A percentile compares a stretch with the other conserved stretches of the same genome.
phyloP scores from a whole-genome alignment of 2,329 filamentous ascomycete genomes.

The Orbilia quercus region DNA sequence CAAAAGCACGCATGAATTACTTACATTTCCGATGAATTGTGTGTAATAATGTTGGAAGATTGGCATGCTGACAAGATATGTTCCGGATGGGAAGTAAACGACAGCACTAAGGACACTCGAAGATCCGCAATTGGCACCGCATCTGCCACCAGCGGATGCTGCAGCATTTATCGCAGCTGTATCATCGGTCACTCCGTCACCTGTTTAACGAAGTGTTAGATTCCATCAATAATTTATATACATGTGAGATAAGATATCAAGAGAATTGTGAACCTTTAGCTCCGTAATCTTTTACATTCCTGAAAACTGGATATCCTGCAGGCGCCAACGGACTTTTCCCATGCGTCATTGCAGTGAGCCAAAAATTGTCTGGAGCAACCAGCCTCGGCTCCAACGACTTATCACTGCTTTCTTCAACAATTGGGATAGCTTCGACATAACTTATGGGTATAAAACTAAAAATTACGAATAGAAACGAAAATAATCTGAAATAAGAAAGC shows the following conservation, averaged over 20 bases:
- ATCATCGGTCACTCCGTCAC: conserved; percentile 61
- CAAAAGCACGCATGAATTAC: neutral
- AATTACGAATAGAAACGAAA: neutral
- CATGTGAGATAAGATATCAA: neutral
- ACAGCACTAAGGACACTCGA: conserved; percentile 55
- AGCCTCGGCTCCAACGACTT: neutral
- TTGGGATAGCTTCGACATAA: conserved; percentile 4
- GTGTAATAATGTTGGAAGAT: conserved; percentile 60
- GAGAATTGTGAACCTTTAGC: conserved; percentile 61
- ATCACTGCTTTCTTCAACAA: neutral
- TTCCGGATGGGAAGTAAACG: conserved; percentile 54
- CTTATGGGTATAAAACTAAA: neutral
- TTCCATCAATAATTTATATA: neutral
- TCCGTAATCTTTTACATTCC: conserved; percentile 65
- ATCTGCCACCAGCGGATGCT: conserved; percentile 60
- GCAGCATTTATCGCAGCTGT: conserved; percentile 62
- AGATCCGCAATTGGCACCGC: conserved; percentile 59
- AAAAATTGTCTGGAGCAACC: conserved; percentile 33
- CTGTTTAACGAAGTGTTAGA: conserved; percentile 26
- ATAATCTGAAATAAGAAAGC: neutral
- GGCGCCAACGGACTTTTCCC: conserved; percentile 19
- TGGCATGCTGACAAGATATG: conserved; percentile 50
- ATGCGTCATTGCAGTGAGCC: conserved; percentile 34
- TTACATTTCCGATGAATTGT: conserved; percentile 59
- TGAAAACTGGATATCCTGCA: conserved; percentile 63